These are phyloP conservation scores for Exophiala bonariae DNA, from an alignment of 2,329 filamentous ascomycete species.

Conservation along the genomic window DNA sequence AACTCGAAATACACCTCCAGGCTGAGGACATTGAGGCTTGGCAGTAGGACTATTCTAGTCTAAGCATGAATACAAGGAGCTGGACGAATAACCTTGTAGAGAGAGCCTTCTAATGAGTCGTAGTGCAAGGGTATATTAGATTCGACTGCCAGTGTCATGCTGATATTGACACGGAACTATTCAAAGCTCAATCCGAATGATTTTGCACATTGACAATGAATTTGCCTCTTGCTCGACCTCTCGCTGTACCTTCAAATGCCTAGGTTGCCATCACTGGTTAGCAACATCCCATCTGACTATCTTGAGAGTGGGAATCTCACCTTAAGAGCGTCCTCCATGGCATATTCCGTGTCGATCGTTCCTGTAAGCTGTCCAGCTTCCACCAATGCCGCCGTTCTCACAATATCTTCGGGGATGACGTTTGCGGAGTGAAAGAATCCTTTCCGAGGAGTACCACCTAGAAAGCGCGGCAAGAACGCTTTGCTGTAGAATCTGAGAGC, in stretches of 20 bases:
- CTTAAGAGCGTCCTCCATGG: constrained; percentile 36
- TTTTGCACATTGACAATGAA: background rate
- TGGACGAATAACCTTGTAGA: too few species aligned
- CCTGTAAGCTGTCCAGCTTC: constrained; percentile 37
- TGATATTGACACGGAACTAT: too few species aligned
- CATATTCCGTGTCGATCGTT: constrained; percentile 40
- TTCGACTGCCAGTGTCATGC: too few species aligned
- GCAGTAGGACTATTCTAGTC: too few species aligned
- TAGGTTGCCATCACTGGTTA: background rate
- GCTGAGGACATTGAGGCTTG: too few species aligned
- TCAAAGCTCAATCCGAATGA: too few species aligned
- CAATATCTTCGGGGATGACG: constrained; percentile 33
- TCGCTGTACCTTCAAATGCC: background rate
- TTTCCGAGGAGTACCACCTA: constrained; percentile 13
- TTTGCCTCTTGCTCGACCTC: background rate
- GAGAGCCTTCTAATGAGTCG: too few species aligned
- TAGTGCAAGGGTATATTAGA: too few species aligned
- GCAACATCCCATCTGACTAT: too few species aligned
- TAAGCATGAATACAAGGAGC: too few species aligned
- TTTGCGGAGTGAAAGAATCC: constrained; percentile 12
- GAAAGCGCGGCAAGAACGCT: constrained; percentile 2
- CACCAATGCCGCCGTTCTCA: constrained; percentile 36
- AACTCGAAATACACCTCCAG: too few species aligned
- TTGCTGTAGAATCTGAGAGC: background rate
- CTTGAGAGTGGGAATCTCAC: constrained; percentile 1